These are phyloP conservation scores for Leccinum variabile DNA, from an alignment of 1,284 basidiomycete species.

Conservation along the genomic window DNA sequence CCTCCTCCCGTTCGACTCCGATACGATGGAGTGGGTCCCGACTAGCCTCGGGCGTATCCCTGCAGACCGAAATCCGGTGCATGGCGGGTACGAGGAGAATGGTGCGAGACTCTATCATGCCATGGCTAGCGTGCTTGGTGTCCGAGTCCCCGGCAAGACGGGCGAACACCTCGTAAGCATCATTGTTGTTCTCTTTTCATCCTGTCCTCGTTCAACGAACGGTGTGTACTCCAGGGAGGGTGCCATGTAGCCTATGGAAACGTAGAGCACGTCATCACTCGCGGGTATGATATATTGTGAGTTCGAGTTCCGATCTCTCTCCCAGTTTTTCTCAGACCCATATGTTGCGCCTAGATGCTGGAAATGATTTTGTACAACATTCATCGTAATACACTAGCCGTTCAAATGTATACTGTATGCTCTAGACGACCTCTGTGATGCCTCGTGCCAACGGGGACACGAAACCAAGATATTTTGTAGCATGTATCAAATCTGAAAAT, in stretches of 20 bases:
- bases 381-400: neutral
- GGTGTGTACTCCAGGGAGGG: slow-evolving; percentile 36
- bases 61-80: slow-evolving; percentile 47
- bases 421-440: neutral
- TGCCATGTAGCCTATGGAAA: slow-evolving; percentile 43
- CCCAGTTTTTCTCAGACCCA: neutral
- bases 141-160: slow-evolving; percentile 70
- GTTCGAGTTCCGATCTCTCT: slow-evolving; percentile 25
- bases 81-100: slow-evolving; percentile 51
- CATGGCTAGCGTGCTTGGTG: slow-evolving; percentile 45
- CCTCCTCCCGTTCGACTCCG: slow-evolving; percentile 62
- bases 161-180: slow-evolving; percentile 63
- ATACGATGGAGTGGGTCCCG: slow-evolving; percentile 69
- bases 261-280: slow-evolving; percentile 44
- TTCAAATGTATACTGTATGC: neutral
- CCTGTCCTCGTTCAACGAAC: slow-evolving; percentile 27
- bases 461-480: slow-evolving; percentile 12
- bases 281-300: slow-evolving; percentile 60
- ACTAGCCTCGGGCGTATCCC: slow-evolving; percentile 62
- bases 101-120: slow-evolving; percentile 55
- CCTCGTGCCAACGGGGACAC: neutral
- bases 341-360: slow-evolving; percentile 22
- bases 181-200: neutral
- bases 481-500: slow-evolving; percentile 7
- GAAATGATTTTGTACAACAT: slow-evolving; percentile 18